A percentile compares a stretch with the other conserved stretches of the same genome.
Evolutionary conservation across 805 yeast genomes (phyloP).

Genomic region (Candida corydali): DNA sequence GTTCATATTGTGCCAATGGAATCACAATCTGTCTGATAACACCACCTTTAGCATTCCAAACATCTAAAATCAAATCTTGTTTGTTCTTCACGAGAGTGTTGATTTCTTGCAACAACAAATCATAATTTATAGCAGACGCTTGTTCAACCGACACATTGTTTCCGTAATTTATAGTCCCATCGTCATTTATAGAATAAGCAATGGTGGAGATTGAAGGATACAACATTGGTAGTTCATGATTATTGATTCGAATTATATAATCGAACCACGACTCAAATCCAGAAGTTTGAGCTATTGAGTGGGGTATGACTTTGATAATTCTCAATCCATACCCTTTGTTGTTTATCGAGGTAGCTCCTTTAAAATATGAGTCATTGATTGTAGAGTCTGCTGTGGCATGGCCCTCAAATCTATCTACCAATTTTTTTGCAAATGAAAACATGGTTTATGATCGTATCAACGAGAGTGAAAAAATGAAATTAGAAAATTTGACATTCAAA

Average conservation of each 20-base stretch:
- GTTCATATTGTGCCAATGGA: slow-evolving; percentile 18
- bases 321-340: slow-evolving; percentile 41
- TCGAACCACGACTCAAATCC: slow-evolving; percentile 83
- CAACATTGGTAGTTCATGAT: slow-evolving; percentile 51
- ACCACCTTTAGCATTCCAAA: slow-evolving; percentile 91
- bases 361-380: slow-evolving; percentile 32
- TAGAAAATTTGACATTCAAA: too few relatives aligned
- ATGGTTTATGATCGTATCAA: slow-evolving; percentile 13
- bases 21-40: slow-evolving; percentile 29
- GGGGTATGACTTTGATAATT: slow-evolving; percentile 34
- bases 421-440: slow-evolving; percentile 43
- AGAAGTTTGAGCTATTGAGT: slow-evolving; percentile 27
- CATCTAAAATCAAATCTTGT: slow-evolving; percentile 48
- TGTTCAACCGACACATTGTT: slow-evolving; percentile 27
- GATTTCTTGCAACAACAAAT: slow-evolving; percentile 41
- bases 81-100: slow-evolving; percentile 24
- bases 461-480: neutral
- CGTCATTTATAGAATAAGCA: slow-evolving; percentile 34
- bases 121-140: slow-evolving; percentile 38
- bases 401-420: slow-evolving; percentile 38
- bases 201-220: slow-evolving; percentile 24
- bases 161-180: slow-evolving; percentile 38
- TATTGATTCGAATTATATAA: slow-evolving; percentile 75
- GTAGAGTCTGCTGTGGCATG: slow-evolving; percentile 9
- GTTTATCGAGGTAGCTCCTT: slow-evolving; percentile 25